A percentile compares a stretch with the other conserved stretches of the same genome.
These are phyloP conservation scores for Eucalyptus erythrocorys DNA, from an alignment of 345 rosid species.

Conservation along the genomic window DNA sequence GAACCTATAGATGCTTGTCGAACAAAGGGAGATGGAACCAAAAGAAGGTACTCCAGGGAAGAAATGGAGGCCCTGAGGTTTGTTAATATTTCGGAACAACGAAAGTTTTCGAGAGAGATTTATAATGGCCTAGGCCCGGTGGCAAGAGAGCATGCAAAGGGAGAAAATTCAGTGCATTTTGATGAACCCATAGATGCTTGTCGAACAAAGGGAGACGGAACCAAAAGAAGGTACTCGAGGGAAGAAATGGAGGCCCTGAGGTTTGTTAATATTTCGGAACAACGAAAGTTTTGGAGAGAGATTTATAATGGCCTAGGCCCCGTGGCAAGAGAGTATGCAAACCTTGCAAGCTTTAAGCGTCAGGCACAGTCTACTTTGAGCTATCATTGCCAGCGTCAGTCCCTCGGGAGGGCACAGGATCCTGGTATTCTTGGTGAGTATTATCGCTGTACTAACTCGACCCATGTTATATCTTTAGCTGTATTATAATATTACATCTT, in stretches of 20 bases:
- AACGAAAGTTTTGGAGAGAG: slow-evolving; percentile 52
- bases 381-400: slow-evolving; percentile 5
- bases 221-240: slow-evolving; percentile 32
- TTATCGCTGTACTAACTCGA: neutral
- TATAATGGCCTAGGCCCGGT: slow-evolving; percentile 42
- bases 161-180: slow-evolving; percentile 1
- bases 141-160: slow-evolving; percentile 32
- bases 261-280: slow-evolving; percentile 42
- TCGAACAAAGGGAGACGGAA: neutral
- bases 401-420: neutral
- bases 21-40: neutral
- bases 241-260: slow-evolving; percentile 64
- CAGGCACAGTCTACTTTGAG: slow-evolving; percentile 13
- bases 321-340: slow-evolving; percentile 40
- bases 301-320: slow-evolving; percentile 39
- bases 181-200: neutral
- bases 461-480: neutral
- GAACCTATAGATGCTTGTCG: neutral
- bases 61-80: slow-evolving; percentile 75
- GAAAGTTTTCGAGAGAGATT: slow-evolving; percentile 45
- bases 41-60: slow-evolving; percentile 34
- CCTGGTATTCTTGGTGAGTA: slow-evolving; percentile 32
- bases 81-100: slow-evolving; percentile 39
- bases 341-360: slow-evolving; percentile 26
- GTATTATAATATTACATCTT: neutral